Base-by-base conservation (phyloP, 1,139 yeast species). In the Kluyveromyces sp. region DNA sequence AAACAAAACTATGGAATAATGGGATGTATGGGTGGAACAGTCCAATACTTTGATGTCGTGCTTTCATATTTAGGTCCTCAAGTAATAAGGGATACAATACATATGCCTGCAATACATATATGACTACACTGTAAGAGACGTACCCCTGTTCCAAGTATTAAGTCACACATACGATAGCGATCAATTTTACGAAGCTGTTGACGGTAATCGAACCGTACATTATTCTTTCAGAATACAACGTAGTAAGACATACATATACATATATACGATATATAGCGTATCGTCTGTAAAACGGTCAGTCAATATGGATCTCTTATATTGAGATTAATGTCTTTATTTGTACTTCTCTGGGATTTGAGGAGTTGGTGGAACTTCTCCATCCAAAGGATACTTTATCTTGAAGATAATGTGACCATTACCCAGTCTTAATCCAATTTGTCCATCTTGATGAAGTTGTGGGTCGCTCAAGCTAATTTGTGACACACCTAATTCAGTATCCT, bases 401-500 rank as follows among this genome's bases (percentile, higher is more conserved):
- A 63, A 50, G 29, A 63, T 51, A 27, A 64, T 39, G 46, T 54
- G 58, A 30, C 68, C 68, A 7, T 53, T 52, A 3, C 60, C 64
- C 10, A 64, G 41, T 45, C 57, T 58, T 5, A 63, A 48, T 8
- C 64, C 51, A 8, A 61, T 48, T 44, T 61, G 63, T 7, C 62
- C 64, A 7, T 55, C 60, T 33, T 53, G 55, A 37, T 55, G 58
- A 3, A 64, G 53, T 38, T 59, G 61, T 4, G 65, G 61, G 38
- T 63, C 65, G n/a, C 50, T 52, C 35, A 64, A 45, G 25, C 56
- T 51, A 7, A 63, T 45, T 47, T 63, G 64, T 4, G 78, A 80
- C 45, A 72, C 73, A 15, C 86, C 95, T 43, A 88, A 52, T 45
- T 78, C 84, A 39, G 72, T 72, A 53, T 78, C 81, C 59, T 84